Percentiles rank a stretch among this genome's conserved stretches.
Conservation (phyloP, 495 filamentous ascomycete genomes). For the Penicillium dipodomyicola region DNA sequence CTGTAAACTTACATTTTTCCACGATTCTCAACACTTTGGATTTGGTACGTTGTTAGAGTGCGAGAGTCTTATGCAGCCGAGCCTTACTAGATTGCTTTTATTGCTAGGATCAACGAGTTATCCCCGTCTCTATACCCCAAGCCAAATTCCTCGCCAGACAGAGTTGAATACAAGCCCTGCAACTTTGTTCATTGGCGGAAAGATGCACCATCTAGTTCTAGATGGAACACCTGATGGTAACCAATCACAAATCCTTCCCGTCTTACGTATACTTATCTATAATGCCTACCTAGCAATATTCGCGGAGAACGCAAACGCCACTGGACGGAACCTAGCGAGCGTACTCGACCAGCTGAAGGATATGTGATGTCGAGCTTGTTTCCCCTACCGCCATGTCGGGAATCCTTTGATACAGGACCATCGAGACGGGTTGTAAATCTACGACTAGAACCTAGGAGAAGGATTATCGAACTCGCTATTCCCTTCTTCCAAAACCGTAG, state of each 20-base stretch:
- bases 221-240: conserved; percentile 35
- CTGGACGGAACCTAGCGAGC: conserved; percentile 17
- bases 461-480: too few species aligned
- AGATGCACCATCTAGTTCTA: conserved; percentile 34
- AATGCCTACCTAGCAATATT: conserved; percentile 28
- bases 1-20: conserved; percentile 38
- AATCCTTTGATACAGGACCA: too few species aligned
- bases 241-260: conserved; percentile 2
- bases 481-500: too few species aligned
- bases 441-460: too few species aligned
- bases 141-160: conserved; percentile 27
- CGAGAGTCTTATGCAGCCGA: conserved; percentile 1
- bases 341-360: conserved; percentile 30
- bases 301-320: conserved; percentile 28
- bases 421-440: too few species aligned
- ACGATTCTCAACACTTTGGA: conserved; percentile 34
- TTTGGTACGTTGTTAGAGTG: conserved; percentile 23
- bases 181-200: conserved; percentile 31
- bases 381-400: neutral
- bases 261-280: conserved; percentile 21
- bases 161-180: conserved; percentile 33
- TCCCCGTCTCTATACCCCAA: conserved; percentile 33
- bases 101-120: conserved; percentile 26
- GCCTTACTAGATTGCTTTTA: conserved; percentile 9
- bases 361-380: conserved; percentile 27